Base-by-base conservation (phyloP, 139 green algal genomes). In the Ostreobium quekettii region DNA sequence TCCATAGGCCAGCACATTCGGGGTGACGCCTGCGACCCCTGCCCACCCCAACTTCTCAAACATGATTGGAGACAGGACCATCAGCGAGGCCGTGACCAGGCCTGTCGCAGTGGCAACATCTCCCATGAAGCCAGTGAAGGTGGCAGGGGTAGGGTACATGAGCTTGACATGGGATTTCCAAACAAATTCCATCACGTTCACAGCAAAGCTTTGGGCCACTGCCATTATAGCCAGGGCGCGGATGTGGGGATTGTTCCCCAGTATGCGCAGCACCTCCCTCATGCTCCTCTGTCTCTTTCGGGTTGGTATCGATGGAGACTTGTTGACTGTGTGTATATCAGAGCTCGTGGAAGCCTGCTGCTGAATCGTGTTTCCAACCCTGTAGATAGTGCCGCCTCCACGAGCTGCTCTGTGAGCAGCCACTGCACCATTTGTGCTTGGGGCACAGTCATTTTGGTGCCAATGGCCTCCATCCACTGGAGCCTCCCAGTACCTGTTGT, bases 161-260 rank as follows among this genome's bases (percentile, higher is more conserved):
- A 89, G 78, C 29, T 90, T 78, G 49, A 97, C 83, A 74, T 96
- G 87, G 48, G 76, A 81, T 82, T 97, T 97, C 87, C 87, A 97
- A 0, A 86, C 81, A 66, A 96, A 86, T 75, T 97, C 89, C 67
- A 97, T 84, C 31, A 97, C 72, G 68, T 82, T 92, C 75, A 89
- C 39, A 97, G 75, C 30, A 64, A 31, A 68, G 69, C 74, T 75
- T 87, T 90, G 83, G 4, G 89, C 83, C 39, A 97, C 56, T 0
- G 84, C 84, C 91, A 97, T 96, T 24, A 95, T 60, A 2, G 89
- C 90, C 63, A 97, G 75, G 79, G 83, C 95, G 36, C 83, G 83
- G 36, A 97, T 90, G 71, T 91, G 81, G 29, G 85, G 77, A 0
- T 78, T 87, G 11, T 66, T 64, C 0, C 71, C 57, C 53, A 96